Evolutionary conservation across 768 basidiomycete genomes (phyloP).

Genomic region (Suillus sp.): DNA sequence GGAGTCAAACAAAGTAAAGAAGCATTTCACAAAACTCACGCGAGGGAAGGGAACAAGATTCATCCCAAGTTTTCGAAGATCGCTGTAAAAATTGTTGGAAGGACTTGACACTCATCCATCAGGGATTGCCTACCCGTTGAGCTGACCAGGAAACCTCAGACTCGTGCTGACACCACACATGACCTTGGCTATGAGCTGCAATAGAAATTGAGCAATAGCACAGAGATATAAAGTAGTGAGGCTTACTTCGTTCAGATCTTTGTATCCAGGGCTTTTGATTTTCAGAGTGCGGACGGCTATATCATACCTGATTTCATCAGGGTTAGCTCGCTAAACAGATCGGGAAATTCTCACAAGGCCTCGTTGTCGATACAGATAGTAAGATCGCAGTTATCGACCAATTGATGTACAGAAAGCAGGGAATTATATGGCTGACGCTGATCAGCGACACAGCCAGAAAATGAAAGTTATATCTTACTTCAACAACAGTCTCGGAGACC

Average conservation of each 20-base stretch:
- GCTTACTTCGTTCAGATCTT: slow-evolving; percentile 69
- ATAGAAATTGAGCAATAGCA: slow-evolving; percentile 1
- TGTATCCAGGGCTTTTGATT: slow-evolving; percentile 62
- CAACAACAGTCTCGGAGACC: slow-evolving; percentile 54
- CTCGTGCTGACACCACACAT: slow-evolving; percentile 96
- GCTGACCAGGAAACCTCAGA: slow-evolving; percentile 89
- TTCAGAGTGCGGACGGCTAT: slow-evolving; percentile 69
- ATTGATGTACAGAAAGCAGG: slow-evolving; percentile 81
- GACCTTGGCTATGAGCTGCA: slow-evolving; percentile 76
- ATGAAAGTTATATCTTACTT: slow-evolving; percentile 38
- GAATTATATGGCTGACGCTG: slow-evolving; percentile 73
- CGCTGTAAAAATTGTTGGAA: slow-evolving; percentile 42
- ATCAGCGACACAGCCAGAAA: slow-evolving; percentile 13
- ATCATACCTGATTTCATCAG: slow-evolving; percentile 55
- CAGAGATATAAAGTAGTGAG: background rate
- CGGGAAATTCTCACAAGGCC: slow-evolving; percentile 56
- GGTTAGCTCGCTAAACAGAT: background rate
- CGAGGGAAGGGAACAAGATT: slow-evolving; percentile 97
- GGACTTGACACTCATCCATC: background rate
- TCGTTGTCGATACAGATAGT: slow-evolving; percentile 88
- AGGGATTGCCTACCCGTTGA: slow-evolving; percentile 66
- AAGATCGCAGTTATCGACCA: slow-evolving; percentile 86
- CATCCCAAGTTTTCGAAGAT: slow-evolving; percentile 87
- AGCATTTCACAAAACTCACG: slow-evolving; percentile 41
- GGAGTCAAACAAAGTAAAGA: slow-evolving; percentile 2